Percentiles rank a stretch among this genome's conserved stretches.
Evolutionary conservation across 2,329 filamentous ascomycete species (phyloP).

Genomic region (Trichoderma polysporum): DNA sequence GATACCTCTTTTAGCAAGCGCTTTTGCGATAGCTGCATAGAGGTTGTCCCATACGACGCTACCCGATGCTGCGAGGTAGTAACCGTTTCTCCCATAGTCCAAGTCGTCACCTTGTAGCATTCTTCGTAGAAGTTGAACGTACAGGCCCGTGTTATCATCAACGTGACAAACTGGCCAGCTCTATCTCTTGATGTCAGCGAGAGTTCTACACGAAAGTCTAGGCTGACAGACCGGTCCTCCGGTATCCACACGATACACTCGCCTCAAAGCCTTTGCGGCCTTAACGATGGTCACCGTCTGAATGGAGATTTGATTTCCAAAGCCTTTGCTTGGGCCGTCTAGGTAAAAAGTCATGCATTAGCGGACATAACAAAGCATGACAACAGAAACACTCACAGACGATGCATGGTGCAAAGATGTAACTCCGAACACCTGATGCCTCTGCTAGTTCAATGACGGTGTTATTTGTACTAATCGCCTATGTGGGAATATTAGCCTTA

Average conservation of each 20-base stretch:
- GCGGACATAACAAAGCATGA: background rate
- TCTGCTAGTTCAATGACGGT: background rate
- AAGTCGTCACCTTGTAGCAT: background rate
- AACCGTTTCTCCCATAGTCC: background rate
- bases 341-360: background rate
- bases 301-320: background rate
- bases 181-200: background rate
- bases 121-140: background rate
- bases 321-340: background rate
- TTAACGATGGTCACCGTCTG: background rate
- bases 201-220: background rate
- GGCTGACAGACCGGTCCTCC: background rate
- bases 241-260: background rate
- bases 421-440: background rate
- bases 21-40: background rate
- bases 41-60: background rate
- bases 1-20: background rate
- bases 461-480: background rate
- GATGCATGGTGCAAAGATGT: constrained; percentile 2
- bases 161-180: constrained; percentile 7
- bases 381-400: background rate
- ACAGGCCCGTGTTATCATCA: background rate
- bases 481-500: too few species aligned
- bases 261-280: background rate
- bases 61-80: background rate